Percentiles rank a stretch among this genome's conserved stretches.
phyloP scores from a whole-genome alignment of 352 stramenopile genomes.

The Plasmopara muralis region DNA sequence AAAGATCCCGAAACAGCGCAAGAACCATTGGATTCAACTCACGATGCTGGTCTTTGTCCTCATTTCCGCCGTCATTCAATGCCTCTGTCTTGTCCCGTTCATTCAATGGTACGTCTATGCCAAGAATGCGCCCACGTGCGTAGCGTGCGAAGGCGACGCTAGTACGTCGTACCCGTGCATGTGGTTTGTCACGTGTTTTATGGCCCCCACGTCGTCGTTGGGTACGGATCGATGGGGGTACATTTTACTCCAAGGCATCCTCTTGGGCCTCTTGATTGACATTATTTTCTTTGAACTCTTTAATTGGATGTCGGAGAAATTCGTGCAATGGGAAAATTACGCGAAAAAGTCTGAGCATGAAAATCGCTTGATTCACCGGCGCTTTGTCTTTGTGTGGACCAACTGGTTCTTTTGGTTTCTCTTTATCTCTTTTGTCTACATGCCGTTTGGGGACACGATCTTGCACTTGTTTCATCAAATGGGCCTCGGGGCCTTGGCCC shows the following conservation, averaged over 20 bases:
- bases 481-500: conserved; percentile 45
- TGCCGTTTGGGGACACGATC: conserved; percentile 76
- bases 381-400: conserved; percentile 88
- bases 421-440: conserved; percentile 86
- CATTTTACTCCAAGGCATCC: conserved; percentile 79
- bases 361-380: conserved; percentile 78
- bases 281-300: conserved; percentile 88
- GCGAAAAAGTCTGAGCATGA: conserved; percentile 83
- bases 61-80: conserved; percentile 67
- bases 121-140: conserved; percentile 75
- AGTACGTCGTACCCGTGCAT: conserved; percentile 55
- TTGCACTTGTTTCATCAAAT: conserved; percentile 45
- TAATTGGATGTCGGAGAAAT: conserved; percentile 84
- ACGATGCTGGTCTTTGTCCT: conserved; percentile 85
- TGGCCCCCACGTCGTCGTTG: conserved; percentile 54
- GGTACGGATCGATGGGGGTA: conserved; percentile 87
- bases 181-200: conserved; percentile 83
- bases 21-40: conserved; percentile 80
- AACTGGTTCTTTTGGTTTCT: conserved; percentile 92
- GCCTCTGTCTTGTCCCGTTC: conserved; percentile 76
- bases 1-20: conserved; percentile 75
- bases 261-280: conserved; percentile 80
- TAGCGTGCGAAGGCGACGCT: conserved; percentile 42
- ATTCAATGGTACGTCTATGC: conserved; percentile 88
- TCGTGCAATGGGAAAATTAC: conserved; percentile 85